Base-by-base conservation (phyloP, 208 protist species). In the Histomonas meleagridis region DNA sequence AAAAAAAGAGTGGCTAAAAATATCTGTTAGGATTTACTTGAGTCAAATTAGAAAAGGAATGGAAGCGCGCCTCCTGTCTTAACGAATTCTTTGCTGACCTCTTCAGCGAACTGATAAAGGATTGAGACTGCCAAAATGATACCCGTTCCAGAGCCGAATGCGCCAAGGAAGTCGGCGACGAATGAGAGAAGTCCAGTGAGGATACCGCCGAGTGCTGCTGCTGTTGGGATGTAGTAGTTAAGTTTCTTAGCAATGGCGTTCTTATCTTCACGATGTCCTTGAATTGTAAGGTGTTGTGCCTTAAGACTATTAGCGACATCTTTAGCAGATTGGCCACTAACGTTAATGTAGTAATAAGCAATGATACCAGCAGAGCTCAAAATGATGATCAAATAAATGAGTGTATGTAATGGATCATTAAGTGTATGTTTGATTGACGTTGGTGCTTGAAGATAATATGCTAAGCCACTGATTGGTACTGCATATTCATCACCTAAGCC, bases 41-140 rank as follows among this genome's bases (percentile, higher is more conserved):
- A n/a, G n/a, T n/a, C n/a, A n/a, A n/a, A n/a, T n/a, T n/a, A n/a
- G n/a, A n/a, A n/a, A n/a, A n/a, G n/a, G 60, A 65, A 65, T 65
- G 60, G 60, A n/a, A 65, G 7, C 3, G 60, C 7, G 21, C 16
- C n/a, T n/a, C 76, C 76, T 38, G 4, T 35, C 2, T 48, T 48
- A 43, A 46, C 46, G 40, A 70, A 40, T 96, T 99, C 98, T 95
- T 99, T 98, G 91, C 96, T 96, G 49, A 99, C 97, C 32, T 98
- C 97, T 95, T 99, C 98, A 94, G 97, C 99, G 95, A 98, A 99
- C 95, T 99, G 97, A 94, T 98, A 98, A 93, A 99, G 99, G 95
- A 98, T 99, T 38, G 98, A 99, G 14, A 99, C 98, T 62, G 98
- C 97, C 21, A 99, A 95, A 5, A 99, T 94, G 92, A 99, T 99